These are phyloP conservation scores for Choiromyces venosus DNA, from an alignment of 495 filamentous ascomycete species.

Conservation along the genomic window DNA sequence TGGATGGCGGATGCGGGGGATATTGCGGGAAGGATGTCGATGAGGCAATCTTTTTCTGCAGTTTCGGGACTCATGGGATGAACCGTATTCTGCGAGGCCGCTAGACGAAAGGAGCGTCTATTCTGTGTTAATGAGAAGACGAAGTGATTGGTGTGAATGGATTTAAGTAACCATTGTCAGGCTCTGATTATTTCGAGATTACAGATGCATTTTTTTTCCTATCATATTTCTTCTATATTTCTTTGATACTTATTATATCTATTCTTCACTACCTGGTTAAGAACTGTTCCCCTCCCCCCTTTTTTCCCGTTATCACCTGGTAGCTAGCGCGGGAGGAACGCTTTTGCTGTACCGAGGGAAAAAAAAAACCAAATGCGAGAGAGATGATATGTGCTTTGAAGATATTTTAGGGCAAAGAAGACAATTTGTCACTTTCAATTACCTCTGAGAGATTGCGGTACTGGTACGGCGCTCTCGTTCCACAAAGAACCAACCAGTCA, in stretches of 20 bases:
- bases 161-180: background rate
- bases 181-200: background rate
- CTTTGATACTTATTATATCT: conserved; percentile 7
- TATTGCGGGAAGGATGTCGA: conserved; percentile 37
- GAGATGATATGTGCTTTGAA: conserved; percentile 14
- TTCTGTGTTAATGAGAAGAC: conserved; percentile 1
- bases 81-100: conserved; percentile 31
- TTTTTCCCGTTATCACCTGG: background rate
- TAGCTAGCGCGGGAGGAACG: conserved; percentile 5
- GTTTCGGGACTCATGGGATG: conserved; percentile 37
- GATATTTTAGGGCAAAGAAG: conserved; percentile 12
- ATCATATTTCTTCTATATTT: conserved; percentile 17
- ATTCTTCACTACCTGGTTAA: background rate
- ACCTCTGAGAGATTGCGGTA: conserved; percentile 18
- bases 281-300: background rate
- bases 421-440: conserved; percentile 34
- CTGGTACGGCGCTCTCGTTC: too few species aligned
- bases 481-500: too few species aligned
- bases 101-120: conserved; percentile 21
- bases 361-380: conserved; percentile 27
- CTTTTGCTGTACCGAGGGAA: conserved; percentile 4
- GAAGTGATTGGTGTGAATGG: background rate
- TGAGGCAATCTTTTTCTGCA: conserved; percentile 35
- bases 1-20: conserved; percentile 36
- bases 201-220: background rate